A percentile compares a stretch with the other conserved stretches of the same genome.
These are phyloP conservation scores for Irpex rosettiformis DNA, from an alignment of 1,284 basidiomycete genomes.

Conservation along the genomic window DNA sequence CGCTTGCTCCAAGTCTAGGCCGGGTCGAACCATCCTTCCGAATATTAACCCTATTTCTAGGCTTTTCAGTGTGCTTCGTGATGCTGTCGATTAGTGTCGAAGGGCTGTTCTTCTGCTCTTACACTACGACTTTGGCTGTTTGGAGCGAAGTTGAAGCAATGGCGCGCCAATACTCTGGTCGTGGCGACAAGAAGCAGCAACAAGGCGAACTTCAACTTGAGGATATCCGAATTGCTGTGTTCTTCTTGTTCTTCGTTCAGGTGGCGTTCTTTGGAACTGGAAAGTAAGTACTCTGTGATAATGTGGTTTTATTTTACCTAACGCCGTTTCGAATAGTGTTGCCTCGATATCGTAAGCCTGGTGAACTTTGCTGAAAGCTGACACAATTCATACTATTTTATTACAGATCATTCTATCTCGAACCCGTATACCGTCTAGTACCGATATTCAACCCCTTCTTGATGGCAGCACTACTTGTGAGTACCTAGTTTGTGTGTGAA, in stretches of 20 bases:
- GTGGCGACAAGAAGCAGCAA: not conserved
- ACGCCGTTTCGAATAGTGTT: conserved; percentile 46
- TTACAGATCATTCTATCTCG: conserved; percentile 79
- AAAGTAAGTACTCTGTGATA: conserved; percentile 56
- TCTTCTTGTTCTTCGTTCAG: conserved; percentile 87
- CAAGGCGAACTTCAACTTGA: conserved; percentile 43
- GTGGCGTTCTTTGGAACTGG: conserved; percentile 88
- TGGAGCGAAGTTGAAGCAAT: conserved; percentile 72
- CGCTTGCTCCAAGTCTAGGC: conserved; percentile 37
- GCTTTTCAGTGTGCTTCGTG: conserved; percentile 76
- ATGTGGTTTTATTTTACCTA: not conserved
- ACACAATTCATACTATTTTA: not conserved
- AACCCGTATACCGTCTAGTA: conserved; percentile 86
- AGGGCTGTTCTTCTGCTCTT: conserved; percentile 76
- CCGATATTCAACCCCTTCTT: conserved; percentile 87
- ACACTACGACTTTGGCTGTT: conserved; percentile 55
- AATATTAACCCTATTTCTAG: conserved; percentile 61
- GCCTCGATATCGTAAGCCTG: conserved; percentile 78
- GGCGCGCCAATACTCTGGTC: conserved; percentile 27
- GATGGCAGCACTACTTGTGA: conserved; percentile 72
- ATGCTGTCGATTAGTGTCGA: conserved; percentile 83
- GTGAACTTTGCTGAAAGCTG: not conserved
- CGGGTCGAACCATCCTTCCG: conserved; percentile 42
- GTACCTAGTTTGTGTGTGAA: conserved; percentile 15
- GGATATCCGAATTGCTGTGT: conserved; percentile 73